phyloP scores from a whole-genome alignment of 768 basidiomycete species.

The Boletus rubroflammeus region DNA sequence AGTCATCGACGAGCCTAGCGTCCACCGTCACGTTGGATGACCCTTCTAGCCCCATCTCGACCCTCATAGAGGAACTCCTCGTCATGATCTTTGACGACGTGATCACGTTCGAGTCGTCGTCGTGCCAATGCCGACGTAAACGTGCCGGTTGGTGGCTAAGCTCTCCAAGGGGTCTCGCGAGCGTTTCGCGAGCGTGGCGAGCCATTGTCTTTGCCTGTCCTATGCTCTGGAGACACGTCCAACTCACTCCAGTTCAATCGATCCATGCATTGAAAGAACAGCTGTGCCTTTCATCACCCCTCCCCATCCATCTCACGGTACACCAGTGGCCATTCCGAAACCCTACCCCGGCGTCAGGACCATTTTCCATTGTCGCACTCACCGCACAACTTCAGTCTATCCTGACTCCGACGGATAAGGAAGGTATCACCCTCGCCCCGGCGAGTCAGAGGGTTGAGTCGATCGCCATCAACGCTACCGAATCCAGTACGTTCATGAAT shows the following conservation, averaged over 20 bases:
- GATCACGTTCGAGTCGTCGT: constrained; percentile 8
- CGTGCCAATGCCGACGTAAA: neutral
- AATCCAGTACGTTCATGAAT: constrained; percentile 14
- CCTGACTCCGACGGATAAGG: constrained; percentile 2
- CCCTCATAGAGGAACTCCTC: constrained; percentile 20
- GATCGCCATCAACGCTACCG: constrained; percentile 14
- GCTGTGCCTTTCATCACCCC: constrained; percentile 8
- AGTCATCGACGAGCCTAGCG: neutral
- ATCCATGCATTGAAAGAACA: constrained; percentile 12
- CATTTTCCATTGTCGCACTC: constrained; percentile 14
- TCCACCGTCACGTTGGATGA: neutral
- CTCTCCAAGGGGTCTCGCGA: constrained; percentile 14
- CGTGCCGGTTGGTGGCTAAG: neutral
- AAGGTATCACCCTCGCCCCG: neutral
- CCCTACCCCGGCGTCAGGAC: neutral
- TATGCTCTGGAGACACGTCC: constrained; percentile 18
- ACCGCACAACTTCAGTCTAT: constrained; percentile 16
- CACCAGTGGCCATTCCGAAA: constrained; percentile 21
- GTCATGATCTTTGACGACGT: constrained; percentile 20
- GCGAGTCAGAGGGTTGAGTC: constrained; percentile 15
- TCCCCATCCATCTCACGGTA: constrained; percentile 14
- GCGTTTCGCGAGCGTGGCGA: constrained; percentile 17
- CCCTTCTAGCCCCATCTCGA: constrained; percentile 3
- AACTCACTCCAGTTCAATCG: constrained; percentile 16
- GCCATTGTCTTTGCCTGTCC: constrained; percentile 15